Conservation (phyloP, 1,284 basidiomycete genomes). For the Golubevia pallescens region DNA sequence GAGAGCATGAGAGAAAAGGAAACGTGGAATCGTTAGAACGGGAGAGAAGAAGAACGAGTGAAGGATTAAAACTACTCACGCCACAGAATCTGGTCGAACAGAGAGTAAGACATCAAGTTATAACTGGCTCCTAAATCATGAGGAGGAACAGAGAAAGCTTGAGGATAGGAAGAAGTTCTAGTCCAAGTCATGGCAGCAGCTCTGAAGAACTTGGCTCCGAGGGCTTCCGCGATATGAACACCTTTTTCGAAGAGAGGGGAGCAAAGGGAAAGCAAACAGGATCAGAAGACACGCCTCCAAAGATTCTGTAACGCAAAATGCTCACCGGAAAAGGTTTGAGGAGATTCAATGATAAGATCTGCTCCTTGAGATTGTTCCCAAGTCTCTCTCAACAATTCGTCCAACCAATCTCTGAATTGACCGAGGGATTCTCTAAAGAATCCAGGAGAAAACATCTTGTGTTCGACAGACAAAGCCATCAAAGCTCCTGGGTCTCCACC, state of each 20-base stretch:
- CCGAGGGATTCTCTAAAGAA: constrained; percentile 43
- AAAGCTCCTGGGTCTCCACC: constrained; percentile 47
- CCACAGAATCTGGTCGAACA: constrained; percentile 54
- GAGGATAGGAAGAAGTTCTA: constrained; percentile 39
- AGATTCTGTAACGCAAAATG: constrained; percentile 1
- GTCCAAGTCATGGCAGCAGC: constrained; percentile 56
- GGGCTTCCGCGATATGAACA: constrained; percentile 41
- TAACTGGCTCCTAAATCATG: constrained; percentile 40
- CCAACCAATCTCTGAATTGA: constrained; percentile 52
- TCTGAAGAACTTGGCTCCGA: constrained; percentile 39
- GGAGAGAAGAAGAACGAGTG: too few species aligned
- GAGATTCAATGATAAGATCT: constrained; percentile 44
- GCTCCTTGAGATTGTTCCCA: constrained; percentile 45
- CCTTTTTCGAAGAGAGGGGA: too few species aligned
- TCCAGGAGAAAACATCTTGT: constrained; percentile 38
- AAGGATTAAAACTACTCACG: too few species aligned
- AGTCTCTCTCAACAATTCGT: constrained; percentile 43
- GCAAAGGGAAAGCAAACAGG: too few species aligned
- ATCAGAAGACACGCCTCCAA: background rate
- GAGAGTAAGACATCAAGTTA: constrained; percentile 34
- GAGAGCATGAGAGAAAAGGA: too few species aligned
- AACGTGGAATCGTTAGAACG: too few species aligned
- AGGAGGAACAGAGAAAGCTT: constrained; percentile 43
- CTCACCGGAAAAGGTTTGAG: constrained; percentile 45
- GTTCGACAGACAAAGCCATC: constrained; percentile 51